Base-by-base conservation (phyloP, 306 rosid species). In the Casuarina equisetifolia region DNA sequence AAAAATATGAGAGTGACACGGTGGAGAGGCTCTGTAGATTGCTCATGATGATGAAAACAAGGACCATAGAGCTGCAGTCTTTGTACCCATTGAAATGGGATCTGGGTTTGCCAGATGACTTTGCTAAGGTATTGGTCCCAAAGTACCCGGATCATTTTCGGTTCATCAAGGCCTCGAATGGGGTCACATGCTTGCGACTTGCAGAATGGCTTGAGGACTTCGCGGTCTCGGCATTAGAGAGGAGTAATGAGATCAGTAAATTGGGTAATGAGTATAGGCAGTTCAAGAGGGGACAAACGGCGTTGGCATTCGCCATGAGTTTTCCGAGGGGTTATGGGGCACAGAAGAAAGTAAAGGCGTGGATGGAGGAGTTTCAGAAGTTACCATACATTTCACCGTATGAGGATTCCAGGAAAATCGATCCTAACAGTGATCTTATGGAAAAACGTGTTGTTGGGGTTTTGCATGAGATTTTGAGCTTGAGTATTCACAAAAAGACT, bases 351-450 rank as follows among this genome's bases (percentile, higher is more conserved):
- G 98, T 95, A 2, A 88, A 69, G 81, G 77, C 80, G 1, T 95
- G 98, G 98, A 95, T 95, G 97, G 97, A 89, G 64, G 97, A 91
- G 86, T 95, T 92, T 82, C 96, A 92, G 46, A 91, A 92, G 79
- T 74, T 95, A 44, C 98, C 98, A 4, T 95, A 92, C 66, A 75
- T 92, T 45, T 91, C 97, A 4, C 98, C 98, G 0, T 95, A 92
- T 50, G 92, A 74, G 74, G 90, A 90, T 79, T 87, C 90, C 1
- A 74, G 80, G 19, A 87, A 77, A 9, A 86, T 95, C 71, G 97
- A 91, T 73, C 97, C 97, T 1, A 82, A 74, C 13, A 92, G 97
- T 80, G 98, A 95, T 58, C 89, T 95, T 57, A 95, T 95, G 98
- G 98, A 95, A 89, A 95, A 95, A 75, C 85, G 97, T 46, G 89